Evolutionary conservation across 2,329 filamentous ascomycete genomes (phyloP).

Genomic region (Colletotrichum sp.): DNA sequence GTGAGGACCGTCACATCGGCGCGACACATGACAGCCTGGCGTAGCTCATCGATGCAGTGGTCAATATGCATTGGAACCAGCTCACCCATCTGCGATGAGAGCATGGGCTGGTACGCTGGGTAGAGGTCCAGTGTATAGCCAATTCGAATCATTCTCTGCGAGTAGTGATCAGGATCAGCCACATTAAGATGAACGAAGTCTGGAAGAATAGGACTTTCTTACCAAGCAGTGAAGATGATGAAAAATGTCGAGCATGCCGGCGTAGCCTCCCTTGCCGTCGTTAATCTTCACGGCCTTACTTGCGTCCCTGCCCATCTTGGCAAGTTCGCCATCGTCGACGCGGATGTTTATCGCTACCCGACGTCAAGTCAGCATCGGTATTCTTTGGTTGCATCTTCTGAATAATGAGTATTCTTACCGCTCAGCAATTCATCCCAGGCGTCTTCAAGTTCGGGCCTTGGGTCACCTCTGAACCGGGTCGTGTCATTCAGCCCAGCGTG

Average conservation of each 20-base stretch:
- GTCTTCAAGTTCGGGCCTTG: not conserved
- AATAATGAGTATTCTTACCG: not conserved
- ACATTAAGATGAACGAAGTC: not conserved
- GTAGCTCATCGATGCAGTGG: not conserved
- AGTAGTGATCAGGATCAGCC: not conserved
- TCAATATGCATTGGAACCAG: not conserved
- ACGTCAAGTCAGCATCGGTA: no score
- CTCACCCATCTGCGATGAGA: not conserved
- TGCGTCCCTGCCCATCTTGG: not conserved
- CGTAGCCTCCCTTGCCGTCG: not conserved
- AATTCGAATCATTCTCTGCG: not conserved
- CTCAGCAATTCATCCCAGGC: not conserved
- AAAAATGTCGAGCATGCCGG: not conserved
- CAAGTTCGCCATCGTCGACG: not conserved
- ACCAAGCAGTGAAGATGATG: not conserved
- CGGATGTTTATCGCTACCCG: not conserved
- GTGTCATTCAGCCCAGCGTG: not conserved
- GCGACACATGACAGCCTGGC: not conserved
- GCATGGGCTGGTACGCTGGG: not conserved
- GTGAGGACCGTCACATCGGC: not conserved
- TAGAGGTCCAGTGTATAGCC: not conserved
- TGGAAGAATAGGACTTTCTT: not conserved
- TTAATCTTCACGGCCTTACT: not conserved
- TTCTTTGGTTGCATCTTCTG: no score
- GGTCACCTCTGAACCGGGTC: not conserved